Conservation (phyloP, 148 eudicot genomes). For the Bassia scoparia region DNA sequence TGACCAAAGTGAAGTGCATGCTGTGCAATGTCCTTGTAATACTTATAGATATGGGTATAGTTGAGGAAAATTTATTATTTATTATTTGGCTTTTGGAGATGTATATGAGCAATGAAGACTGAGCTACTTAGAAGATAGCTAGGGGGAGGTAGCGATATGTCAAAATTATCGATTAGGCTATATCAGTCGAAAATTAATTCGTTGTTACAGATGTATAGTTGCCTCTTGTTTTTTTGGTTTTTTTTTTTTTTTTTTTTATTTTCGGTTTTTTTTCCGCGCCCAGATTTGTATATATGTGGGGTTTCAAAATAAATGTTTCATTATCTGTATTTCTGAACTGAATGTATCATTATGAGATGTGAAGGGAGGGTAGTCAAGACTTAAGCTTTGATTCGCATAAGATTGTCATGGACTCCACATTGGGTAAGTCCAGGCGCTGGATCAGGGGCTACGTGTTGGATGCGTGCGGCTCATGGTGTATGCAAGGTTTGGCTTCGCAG, state of each 20-base stretch:
- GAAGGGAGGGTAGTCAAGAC: background rate
- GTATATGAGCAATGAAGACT: background rate
- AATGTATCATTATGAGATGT: background rate
- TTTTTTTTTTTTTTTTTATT: too few species aligned
- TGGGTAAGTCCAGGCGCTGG: constrained; percentile 65
- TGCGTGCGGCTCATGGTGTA: constrained; percentile 94
- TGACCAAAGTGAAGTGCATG: background rate
- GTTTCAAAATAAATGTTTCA: too few species aligned
- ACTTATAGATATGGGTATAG: background rate
- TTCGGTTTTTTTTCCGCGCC: too few species aligned
- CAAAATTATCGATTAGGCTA: too few species aligned
- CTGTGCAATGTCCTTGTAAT: background rate
- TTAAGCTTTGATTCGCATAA: background rate
- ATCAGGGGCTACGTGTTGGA: constrained; percentile 78
- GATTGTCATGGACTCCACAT: constrained; percentile 1
- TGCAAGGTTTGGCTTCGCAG: constrained; percentile 93
- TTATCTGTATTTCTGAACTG: too few species aligned
- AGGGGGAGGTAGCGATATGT: too few species aligned
- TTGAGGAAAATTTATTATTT: background rate
- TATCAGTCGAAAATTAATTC: too few species aligned
- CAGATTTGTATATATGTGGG: too few species aligned
- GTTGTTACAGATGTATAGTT: too few species aligned
- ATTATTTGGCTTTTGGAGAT: background rate
- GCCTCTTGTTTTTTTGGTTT: too few species aligned
- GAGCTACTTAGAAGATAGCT: too few species aligned